Base-by-base conservation (phyloP, 768 basidiomycete genomes). In the Panaeolus cyanescens region DNA sequence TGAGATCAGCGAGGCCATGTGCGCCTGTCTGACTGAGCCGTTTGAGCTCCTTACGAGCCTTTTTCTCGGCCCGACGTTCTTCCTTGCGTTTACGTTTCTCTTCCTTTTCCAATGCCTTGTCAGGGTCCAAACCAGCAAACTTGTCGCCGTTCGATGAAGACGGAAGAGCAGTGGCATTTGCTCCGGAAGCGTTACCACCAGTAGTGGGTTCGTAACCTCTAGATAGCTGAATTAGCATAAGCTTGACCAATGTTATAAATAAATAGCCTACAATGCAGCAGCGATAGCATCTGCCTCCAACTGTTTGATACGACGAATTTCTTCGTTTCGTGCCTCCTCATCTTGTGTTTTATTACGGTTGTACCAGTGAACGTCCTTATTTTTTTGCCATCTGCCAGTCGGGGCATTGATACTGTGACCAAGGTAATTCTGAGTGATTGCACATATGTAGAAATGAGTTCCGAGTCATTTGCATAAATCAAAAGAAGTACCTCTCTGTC, bases 291-390 rank as follows among this genome's bases (percentile, higher is more conserved):
- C 94, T 22, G 91, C 92, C 71, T 98, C 96, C 15, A 89, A 83
- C 69, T 95, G 91, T 72, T 97, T 96, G 64, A 97, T 72, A 68
- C 82, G 85, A 59, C 85, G 77, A 32, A 97, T 89, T 77, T 98
- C 96, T 62, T 90, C 93, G 0, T 57, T 67, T 58, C 85, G 79
- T 63, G 86, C 85, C 10, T 72, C 72, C 13, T 85, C 84, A 3
- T 66, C 67, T 13, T 68, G 64, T 1, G 71, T 68, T 32, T 45
- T n/a, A 20, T 95, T 93, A 30, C 95, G 87, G 67, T 79, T 85
- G 71, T 96, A 99, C 96, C 96, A 99, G 68, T 96, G 95, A 15
- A 99, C 78, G 69, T 99, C 96, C 72, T 96, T 95, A 79, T 95
- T 94, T 77, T 96, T 96, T 77, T 97, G 96, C 96, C 96, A 99